These are phyloP conservation scores for Pholiota molesta DNA, from an alignment of 768 basidiomycete species.

Conservation along the genomic window DNA sequence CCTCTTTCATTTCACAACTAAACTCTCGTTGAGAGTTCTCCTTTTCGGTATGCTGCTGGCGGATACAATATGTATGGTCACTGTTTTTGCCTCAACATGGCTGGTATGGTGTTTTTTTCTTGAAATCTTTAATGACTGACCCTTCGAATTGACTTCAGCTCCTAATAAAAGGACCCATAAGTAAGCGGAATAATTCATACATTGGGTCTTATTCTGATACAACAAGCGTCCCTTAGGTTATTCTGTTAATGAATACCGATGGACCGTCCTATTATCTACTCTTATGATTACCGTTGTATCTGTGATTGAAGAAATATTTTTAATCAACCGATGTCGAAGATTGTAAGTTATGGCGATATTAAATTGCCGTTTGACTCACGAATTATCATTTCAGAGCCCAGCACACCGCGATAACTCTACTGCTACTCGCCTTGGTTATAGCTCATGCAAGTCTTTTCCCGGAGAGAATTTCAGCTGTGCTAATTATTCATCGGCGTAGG, in stretches of 20 bases:
- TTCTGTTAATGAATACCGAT: conserved; percentile 16
- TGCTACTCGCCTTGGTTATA: conserved; percentile 19
- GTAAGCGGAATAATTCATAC: conserved; percentile 7
- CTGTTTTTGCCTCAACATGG: conserved; percentile 25
- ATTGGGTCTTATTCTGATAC: neutral
- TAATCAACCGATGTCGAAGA: conserved; percentile 25
- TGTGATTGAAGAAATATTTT: conserved; percentile 24
- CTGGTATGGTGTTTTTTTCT: conserved; percentile 17
- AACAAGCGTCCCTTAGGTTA: conserved; percentile 12
- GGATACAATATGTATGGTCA: conserved; percentile 23
- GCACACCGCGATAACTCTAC: conserved; percentile 13
- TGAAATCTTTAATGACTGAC: neutral
- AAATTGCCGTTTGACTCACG: neutral
- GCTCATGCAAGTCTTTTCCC: conserved; percentile 17
- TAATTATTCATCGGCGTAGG: conserved; percentile 9
- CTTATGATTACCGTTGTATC: conserved; percentile 20
- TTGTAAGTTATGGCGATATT: conserved; percentile 17
- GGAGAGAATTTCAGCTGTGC: neutral
- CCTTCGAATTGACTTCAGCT: conserved; percentile 5
- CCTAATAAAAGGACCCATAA: conserved; percentile 19
- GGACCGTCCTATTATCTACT: conserved; percentile 24
- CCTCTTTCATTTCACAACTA: conserved; percentile 22
- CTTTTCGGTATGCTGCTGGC: conserved; percentile 21
- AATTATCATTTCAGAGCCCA: conserved; percentile 16
- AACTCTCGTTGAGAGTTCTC: conserved; percentile 16